Conservation (phyloP, 164 flowering plant species). For the Stephania japonica region DNA sequence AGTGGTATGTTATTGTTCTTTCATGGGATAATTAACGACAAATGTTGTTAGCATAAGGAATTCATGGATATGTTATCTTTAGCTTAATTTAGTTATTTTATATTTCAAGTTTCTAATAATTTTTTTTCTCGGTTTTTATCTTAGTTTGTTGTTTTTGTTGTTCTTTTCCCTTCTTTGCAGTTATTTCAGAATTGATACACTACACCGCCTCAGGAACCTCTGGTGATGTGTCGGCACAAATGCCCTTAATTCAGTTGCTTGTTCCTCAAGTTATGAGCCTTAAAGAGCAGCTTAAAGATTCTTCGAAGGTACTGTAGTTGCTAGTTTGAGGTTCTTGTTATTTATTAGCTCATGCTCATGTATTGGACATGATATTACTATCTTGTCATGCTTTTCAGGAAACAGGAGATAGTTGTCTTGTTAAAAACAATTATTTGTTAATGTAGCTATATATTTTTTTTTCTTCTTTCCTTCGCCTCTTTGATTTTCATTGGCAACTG, state of each 20-base stretch:
- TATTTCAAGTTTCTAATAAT: background rate
- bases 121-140: background rate
- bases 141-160: background rate
- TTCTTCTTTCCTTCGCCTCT: background rate
- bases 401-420: background rate
- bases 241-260: constrained; percentile 91
- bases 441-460: background rate
- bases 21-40: too few species aligned
- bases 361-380: background rate
- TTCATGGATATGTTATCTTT: background rate
- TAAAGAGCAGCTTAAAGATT: constrained; percentile 67
- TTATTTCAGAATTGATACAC: constrained; percentile 88
- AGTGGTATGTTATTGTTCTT: background rate
- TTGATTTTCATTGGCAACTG: too few species aligned
- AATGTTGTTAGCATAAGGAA: background rate
- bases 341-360: background rate
- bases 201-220: constrained; percentile 56
- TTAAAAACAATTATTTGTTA: background rate
- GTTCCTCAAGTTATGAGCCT: constrained; percentile 90
- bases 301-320: constrained; percentile 60
- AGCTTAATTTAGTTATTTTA: too few species aligned
- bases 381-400: background rate
- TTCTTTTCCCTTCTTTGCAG: constrained; percentile 36
- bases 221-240: constrained; percentile 60
- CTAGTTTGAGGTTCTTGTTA: constrained; percentile 1